Base-by-base conservation (phyloP, 139 green algal genomes). In the Chlamydomonas eustigma region DNA sequence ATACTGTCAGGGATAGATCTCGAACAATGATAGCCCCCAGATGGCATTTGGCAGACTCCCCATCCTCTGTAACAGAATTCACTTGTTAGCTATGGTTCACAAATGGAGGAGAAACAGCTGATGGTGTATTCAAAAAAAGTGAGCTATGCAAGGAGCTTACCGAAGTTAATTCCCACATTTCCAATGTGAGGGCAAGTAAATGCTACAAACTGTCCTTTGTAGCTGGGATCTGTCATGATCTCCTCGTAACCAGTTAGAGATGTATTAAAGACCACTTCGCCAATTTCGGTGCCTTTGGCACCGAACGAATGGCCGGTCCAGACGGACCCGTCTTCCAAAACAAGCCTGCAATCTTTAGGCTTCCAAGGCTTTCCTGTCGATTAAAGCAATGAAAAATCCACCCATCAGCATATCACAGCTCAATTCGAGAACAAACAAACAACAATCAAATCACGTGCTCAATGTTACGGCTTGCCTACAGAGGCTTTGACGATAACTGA, bases 161-260 rank as follows among this genome's bases (percentile, higher is more conserved):
- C 90, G 6, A 73, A 35, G 87, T 99, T 99, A 83, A 98, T 97
- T 67, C 96, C 96, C 6, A 95, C 91, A 78, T 99, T 99, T 65
- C 96, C 96, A 51, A 99, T 98, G 87, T 99, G 94, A 0, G 94
- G 93, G 79, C 92, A 90, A 6, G 96, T 99, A 92, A 98, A 99
- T 2, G 84, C 84, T 34, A 99, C 96, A 70, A 98, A 98, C 78
- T 98, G 93, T 51, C 94, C 95, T 77, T 96, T 95, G 88, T 99
- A 99, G 52, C 82, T 93, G 2, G 96, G 96, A 79, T 99, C 96
- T 0, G 96, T 98, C 84, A 99, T 86, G 73, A 99, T 98, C 81
- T 99, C 96, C 82, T 98, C 93, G 80, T 92, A 97, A 44, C 93
- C 93, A 1, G 91, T 95, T 28, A 99, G 80, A 1, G 92, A 97